Evolutionary conservation across 2,329 filamentous ascomycete genomes (phyloP).

Genomic region (Lomentospora prolificans): DNA sequence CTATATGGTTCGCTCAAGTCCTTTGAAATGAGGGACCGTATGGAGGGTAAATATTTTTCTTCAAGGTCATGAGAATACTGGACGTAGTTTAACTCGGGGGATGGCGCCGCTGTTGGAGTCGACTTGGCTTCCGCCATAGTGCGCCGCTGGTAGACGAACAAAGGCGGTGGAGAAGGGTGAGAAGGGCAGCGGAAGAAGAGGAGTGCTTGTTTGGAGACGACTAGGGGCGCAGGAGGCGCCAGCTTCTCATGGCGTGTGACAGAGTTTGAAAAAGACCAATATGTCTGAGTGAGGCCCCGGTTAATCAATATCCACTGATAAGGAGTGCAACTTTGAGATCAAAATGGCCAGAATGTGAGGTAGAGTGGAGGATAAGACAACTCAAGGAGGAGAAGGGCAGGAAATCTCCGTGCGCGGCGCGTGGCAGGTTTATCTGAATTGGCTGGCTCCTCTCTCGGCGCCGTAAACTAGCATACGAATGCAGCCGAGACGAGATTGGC

Average conservation of each 20-base stretch:
- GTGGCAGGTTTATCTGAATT: not conserved
- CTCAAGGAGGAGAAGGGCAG: not conserved
- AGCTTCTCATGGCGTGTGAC: not conserved
- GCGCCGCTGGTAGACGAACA: not conserved
- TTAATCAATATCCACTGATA: too few relatives aligned
- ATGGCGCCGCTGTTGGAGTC: not conserved
- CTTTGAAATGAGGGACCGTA: constrained; percentile 86
- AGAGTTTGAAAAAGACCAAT: not conserved
- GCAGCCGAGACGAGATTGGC: not conserved
- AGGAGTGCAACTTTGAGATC: too few relatives aligned
- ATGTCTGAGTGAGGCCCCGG: not conserved
- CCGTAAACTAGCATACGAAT: not conserved
- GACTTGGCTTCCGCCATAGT: not conserved
- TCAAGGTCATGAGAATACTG: constrained; percentile 55
- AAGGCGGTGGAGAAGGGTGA: not conserved
- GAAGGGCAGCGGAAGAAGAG: not conserved
- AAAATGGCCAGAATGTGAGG: not conserved
- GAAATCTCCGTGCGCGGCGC: not conserved
- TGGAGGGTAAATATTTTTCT: constrained; percentile 64
- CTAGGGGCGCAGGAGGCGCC: not conserved
- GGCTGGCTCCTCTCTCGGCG: not conserved
- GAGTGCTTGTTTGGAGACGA: not conserved
- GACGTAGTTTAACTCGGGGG: constrained; percentile 42
- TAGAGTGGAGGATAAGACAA: not conserved
- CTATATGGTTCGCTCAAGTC: constrained; percentile 97